Percentiles rank a stretch among this genome's conserved stretches.
phyloP scores from a whole-genome alignment of 805 yeast genomes.

The Candida khao-thaluensis region DNA sequence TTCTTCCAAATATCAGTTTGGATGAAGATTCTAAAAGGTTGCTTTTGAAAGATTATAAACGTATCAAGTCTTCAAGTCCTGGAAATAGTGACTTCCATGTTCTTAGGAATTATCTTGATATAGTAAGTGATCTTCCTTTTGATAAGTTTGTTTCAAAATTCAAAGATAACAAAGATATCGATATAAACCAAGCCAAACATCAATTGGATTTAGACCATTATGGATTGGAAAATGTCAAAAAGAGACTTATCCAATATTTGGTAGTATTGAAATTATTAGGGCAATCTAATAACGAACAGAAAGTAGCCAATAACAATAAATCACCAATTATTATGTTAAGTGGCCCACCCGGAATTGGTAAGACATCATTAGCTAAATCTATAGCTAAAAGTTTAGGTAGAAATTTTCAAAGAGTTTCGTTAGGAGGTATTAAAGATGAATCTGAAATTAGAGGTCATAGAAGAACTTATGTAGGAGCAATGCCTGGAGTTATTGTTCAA shows the following conservation, averaged over 20 bases:
- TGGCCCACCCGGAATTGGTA: slow-evolving; percentile 95
- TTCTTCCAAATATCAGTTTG: slow-evolving; percentile 34
- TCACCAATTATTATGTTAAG: slow-evolving; percentile 80
- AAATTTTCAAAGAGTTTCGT: slow-evolving; percentile 72
- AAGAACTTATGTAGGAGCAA: slow-evolving; percentile 87
- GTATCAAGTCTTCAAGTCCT: slow-evolving; percentile 48
- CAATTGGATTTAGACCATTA: slow-evolving; percentile 44
- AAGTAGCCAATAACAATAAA: slow-evolving; percentile 34
- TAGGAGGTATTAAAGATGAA: slow-evolving; percentile 88
- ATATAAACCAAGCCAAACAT: slow-evolving; percentile 42
- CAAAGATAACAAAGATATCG: slow-evolving; percentile 43
- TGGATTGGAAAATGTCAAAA: slow-evolving; percentile 51
- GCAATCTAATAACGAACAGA: slow-evolving; percentile 30
- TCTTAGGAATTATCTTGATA: slow-evolving; percentile 60
- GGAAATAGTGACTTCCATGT: slow-evolving; percentile 63
- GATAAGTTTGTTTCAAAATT: slow-evolving; percentile 33
- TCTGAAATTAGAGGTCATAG: slow-evolving; percentile 89
- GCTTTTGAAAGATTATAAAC: slow-evolving; percentile 49
- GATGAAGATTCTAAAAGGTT: slow-evolving; percentile 40
- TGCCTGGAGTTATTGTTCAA: slow-evolving; percentile 82
- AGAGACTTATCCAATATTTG: slow-evolving; percentile 71
- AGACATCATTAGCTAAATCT: slow-evolving; percentile 81
- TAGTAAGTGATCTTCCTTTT: slow-evolving; percentile 68
- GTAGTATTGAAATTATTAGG: slow-evolving; percentile 68
- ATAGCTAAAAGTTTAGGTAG: slow-evolving; percentile 73